Evolutionary conservation across 73 alveolate genomes (phyloP).

Genomic region (Blepharisma japonicum): DNA sequence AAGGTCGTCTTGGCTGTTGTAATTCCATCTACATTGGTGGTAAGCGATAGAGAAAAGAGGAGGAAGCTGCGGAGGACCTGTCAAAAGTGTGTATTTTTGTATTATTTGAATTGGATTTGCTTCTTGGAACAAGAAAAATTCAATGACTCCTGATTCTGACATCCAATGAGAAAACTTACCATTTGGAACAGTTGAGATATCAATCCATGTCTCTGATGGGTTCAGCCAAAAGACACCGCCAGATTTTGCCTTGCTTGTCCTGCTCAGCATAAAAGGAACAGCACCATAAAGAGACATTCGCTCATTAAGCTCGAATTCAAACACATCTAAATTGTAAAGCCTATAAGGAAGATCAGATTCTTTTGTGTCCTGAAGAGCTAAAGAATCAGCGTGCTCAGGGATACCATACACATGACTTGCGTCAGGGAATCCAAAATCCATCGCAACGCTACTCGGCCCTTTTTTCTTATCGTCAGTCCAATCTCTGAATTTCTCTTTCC

Average conservation of each 20-base stretch:
- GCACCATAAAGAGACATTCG: constrained; percentile 79
- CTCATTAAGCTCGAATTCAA: constrained; percentile 70
- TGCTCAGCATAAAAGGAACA: constrained; percentile 68
- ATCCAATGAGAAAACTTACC: constrained; percentile 54
- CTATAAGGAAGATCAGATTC: constrained; percentile 40
- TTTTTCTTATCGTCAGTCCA: neutral
- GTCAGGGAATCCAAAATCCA: neutral
- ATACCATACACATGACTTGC: constrained; percentile 7
- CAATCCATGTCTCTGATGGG: constrained; percentile 87
- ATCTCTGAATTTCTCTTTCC: constrained; percentile 23
- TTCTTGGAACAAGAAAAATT: constrained; percentile 62
- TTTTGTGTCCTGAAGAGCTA: constrained; percentile 2
- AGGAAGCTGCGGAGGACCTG: constrained; percentile 79
- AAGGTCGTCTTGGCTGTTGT: constrained; percentile 74
- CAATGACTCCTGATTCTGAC: constrained; percentile 78
- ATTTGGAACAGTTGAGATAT: constrained; percentile 45
- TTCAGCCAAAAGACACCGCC: constrained; percentile 79
- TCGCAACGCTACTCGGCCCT: constrained; percentile 16
- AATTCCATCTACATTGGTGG: constrained; percentile 94
- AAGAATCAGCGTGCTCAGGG: constrained; percentile 1
- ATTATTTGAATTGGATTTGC: constrained; percentile 48
- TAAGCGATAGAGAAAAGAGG: constrained; percentile 82
- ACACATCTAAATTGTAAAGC: constrained; percentile 83
- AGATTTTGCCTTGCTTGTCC: constrained; percentile 49
- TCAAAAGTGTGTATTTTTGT: constrained; percentile 49